Evolutionary conservation across 805 yeast genomes (phyloP).

Genomic region (Ogataea ganodermae): DNA sequence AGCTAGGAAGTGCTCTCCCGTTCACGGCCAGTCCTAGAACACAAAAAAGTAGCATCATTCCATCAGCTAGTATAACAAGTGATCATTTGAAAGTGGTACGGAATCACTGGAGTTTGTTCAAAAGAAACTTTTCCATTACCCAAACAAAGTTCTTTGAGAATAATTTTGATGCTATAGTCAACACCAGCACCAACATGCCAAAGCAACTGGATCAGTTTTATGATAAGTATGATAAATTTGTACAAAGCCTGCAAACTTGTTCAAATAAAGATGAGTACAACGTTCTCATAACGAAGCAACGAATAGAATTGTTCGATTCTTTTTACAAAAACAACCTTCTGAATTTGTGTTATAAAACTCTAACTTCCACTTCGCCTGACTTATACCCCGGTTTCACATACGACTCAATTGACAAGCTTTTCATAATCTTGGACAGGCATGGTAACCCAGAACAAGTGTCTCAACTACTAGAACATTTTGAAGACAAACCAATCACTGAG

Average conservation of each 20-base stretch:
- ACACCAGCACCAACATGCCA: neutral
- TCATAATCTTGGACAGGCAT: conserved; percentile 25
- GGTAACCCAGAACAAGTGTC: conserved; percentile 24
- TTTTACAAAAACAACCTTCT: conserved; percentile 22
- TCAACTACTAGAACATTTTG: conserved; percentile 18
- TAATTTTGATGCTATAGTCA: conserved; percentile 25
- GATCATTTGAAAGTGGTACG: conserved; percentile 10
- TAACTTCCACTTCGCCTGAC: conserved; percentile 6
- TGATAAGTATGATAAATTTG: conserved; percentile 1
- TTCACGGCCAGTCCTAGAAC: neutral
- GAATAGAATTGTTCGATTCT: conserved; percentile 25
- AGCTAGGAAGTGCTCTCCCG: conserved; percentile 10
- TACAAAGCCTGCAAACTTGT: neutral
- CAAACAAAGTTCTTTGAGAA: conserved; percentile 28
- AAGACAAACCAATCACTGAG: conserved; percentile 1
- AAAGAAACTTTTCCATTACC: conserved; percentile 26
- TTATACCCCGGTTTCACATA: conserved; percentile 20
- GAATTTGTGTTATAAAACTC: conserved; percentile 17
- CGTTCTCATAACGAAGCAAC: conserved; percentile 5
- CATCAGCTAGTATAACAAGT: conserved; percentile 9
- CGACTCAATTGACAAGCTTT: conserved; percentile 11
- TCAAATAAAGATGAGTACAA: conserved; percentile 1
- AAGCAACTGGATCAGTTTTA: conserved; percentile 7
- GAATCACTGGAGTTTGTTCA: conserved; percentile 13
- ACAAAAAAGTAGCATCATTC: conserved; percentile 19